Base-by-base conservation (phyloP, 768 basidiomycete species). In the Pleurotus cornucopiae region DNA sequence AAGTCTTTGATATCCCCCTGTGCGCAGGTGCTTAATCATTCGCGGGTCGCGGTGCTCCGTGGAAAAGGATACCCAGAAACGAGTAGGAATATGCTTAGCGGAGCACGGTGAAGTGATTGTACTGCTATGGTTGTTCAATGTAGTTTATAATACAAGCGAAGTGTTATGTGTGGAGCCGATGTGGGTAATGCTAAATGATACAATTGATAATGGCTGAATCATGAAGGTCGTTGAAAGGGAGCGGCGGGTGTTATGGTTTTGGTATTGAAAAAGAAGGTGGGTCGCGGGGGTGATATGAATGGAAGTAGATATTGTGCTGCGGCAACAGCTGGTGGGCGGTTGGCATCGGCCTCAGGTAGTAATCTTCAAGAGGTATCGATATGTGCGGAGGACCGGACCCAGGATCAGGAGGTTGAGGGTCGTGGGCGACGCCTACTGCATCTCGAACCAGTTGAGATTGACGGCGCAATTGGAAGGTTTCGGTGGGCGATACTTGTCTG, bases 371-470 rank as follows among this genome's bases (percentile, higher is more conserved):
- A n/a, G 51, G 26, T 39, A 41, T 30, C 11, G 51, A 23, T 39
- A 41, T 30, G 16, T 25, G 20, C 12, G 37, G 51, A 25, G 51
- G 51, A 2, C 21, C 26, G 5, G n/a, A 18, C 18, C 51, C 39
- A 30, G 38, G 18, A 21, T 41, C 38, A n/a, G 38, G 39, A 5
- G 37, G 38, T 34, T 40, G 37, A 16, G 25, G 26, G 23, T 18
- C 37, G 20, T 25, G 16, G 13, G 51, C 14, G 18, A 40, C 6
- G 21, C 51, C 51, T 18, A 53, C 39, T 20, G 58, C 61, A 44
- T 64, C 57, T 55, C 59, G 60, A 30, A 64, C 62, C 13, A 66
- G 43, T 11, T 59, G 54, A 12, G 65, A 66, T 38, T 62, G 58
- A 20, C 60, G 55, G 7, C 37, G 45, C 21, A 55, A 39, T 18